Percentiles rank a stretch among this genome's conserved stretches.
phyloP scores from a whole-genome alignment of 768 basidiomycete genomes.

The Tulasnella sp. region DNA sequence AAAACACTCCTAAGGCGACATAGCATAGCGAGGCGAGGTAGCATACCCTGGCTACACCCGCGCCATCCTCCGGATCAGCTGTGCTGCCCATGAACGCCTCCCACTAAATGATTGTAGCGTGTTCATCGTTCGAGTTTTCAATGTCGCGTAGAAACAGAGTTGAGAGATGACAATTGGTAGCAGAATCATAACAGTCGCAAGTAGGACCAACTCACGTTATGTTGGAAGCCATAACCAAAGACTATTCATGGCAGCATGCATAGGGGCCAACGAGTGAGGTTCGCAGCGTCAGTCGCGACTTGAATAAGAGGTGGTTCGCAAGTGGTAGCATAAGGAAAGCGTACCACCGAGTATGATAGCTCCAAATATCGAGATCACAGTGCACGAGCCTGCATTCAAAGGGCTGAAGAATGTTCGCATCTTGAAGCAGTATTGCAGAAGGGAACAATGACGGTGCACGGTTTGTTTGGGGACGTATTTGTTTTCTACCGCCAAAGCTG shows the following conservation, averaged over 20 bases:
- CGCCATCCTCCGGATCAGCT: constrained; percentile 29
- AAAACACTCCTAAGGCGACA: constrained; percentile 30
- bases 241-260: not conserved
- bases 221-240: constrained; percentile 15
- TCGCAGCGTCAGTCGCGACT: not conserved
- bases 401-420: constrained; percentile 17
- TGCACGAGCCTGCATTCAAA: constrained; percentile 21
- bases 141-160: too few relatives aligned
- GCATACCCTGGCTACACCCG: constrained; percentile 30
- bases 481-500: too few relatives aligned
- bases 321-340: constrained; percentile 13
- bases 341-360: constrained; percentile 28
- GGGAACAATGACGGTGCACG: not conserved
- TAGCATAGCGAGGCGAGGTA: constrained; percentile 32
- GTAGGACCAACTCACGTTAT: constrained; percentile 10
- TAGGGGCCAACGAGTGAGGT: too few relatives aligned
- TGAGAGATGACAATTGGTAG: not conserved
- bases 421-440: not conserved
- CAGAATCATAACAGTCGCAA: not conserved
- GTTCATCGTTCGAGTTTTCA: too few relatives aligned
- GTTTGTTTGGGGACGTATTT: not conserved
- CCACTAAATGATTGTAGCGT: constrained; percentile 20
- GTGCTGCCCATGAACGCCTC: constrained; percentile 31
- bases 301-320: not conserved
- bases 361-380: constrained; percentile 29